Conservation (phyloP, 768 basidiomycete species). For the Butyriboletus loyo region DNA sequence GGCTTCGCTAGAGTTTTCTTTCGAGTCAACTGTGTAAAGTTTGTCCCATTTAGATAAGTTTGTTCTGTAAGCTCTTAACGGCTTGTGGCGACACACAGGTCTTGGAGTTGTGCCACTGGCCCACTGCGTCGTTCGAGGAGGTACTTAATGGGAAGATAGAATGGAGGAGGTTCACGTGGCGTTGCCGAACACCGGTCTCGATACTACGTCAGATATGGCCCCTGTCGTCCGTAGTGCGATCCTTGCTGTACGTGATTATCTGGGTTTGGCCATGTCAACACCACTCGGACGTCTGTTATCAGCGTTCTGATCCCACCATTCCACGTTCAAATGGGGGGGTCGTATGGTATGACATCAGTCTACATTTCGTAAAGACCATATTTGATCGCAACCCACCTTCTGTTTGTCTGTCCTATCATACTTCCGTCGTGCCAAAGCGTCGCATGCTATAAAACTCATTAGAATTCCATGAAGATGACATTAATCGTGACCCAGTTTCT, state of each 20-base stretch:
- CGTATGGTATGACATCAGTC: neutral
- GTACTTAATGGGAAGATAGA: neutral
- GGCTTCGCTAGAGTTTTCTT: no score
- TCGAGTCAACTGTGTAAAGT: no score
- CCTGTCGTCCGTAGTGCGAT: no score
- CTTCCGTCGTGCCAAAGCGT: neutral
- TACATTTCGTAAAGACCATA: neutral
- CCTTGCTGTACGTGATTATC: no score
- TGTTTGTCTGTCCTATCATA: neutral
- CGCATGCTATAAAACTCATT: no score
- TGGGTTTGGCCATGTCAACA: no score
- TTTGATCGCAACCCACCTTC: neutral
- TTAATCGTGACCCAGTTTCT: neutral
- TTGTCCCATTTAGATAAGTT: neutral
- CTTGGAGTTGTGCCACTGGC: no score
- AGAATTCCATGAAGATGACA: neutral
- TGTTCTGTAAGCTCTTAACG: neutral
- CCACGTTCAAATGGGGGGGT: neutral
- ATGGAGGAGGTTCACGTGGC: no score
- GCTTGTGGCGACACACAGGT: no score
- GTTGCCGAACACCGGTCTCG: no score
- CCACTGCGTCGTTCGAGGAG: neutral
- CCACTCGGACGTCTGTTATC: neutral
- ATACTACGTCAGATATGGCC: no score
- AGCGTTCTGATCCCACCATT: neutral